These are phyloP conservation scores for Astragalus membranaceus DNA, from an alignment of 306 rosid genomes.

Conservation along the genomic window DNA sequence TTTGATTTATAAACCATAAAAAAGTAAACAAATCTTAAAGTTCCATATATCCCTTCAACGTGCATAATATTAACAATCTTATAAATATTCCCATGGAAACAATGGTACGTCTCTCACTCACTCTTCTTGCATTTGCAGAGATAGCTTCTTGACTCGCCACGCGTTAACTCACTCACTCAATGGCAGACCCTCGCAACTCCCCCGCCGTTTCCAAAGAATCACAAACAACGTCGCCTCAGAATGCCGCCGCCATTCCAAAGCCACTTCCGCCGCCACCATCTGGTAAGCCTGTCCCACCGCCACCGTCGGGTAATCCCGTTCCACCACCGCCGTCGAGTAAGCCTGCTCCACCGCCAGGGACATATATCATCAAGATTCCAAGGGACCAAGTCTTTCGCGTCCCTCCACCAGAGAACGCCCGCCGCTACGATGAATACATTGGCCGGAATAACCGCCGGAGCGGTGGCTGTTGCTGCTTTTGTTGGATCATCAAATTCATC, in stretches of 20 bases:
- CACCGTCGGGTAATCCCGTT: background rate
- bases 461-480: conserved; percentile 37
- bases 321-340: conserved; percentile 13
- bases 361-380: conserved; percentile 64
- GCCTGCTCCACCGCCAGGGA: conserved; percentile 48
- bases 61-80: background rate
- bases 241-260: background rate
- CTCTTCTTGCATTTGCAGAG: background rate
- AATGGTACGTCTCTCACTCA: too few species aligned
- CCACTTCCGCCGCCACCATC: background rate
- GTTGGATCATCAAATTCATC: conserved; percentile 35
- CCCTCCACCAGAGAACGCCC: conserved; percentile 71
- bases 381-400: conserved; percentile 73
- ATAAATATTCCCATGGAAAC: background rate
- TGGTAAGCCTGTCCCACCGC: background rate
- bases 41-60: background rate
- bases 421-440: conserved; percentile 38
- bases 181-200: conserved; percentile 58
- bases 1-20: background rate
- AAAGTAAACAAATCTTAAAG: background rate
- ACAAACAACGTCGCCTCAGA: background rate
- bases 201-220: background rate
- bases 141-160: background rate
- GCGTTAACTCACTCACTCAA: conserved; percentile 21
- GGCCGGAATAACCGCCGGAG: conserved; percentile 20